Evolutionary conservation across 2,329 filamentous ascomycete species (phyloP), one percentile per base, ranked within the genome.

Genomic region (Parascedosporium putredinis): DNA sequence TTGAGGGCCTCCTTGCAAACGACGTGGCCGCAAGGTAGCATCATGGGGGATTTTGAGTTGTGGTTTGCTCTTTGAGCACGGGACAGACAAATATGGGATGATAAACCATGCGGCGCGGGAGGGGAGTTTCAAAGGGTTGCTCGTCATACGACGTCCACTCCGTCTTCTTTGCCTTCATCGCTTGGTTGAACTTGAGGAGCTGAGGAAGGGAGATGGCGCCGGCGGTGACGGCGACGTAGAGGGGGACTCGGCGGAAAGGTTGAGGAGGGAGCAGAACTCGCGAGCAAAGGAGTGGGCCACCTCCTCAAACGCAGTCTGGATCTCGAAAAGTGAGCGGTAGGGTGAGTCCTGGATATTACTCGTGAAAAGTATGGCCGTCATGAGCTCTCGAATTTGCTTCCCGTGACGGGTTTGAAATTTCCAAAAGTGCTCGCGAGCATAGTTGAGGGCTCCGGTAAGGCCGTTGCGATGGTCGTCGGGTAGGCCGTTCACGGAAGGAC

Each of bases 71-170:
- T 65, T 97, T 97, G 59, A 85, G 90, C 4, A 98, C 93, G 0
- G 93, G 93, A 61, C 93, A 98, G 38, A 98, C 93, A 62, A 98
- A 98, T 61, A 98, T 96, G 50, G 86, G 86, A 65, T 98, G 93
- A 71, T 95, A 98, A 45, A 83, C 71, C 76, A 80, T 80, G 55
- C 71, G 75, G 46, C 65, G 61, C 1, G 79, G 78, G 2, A 83
- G 67, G 2, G 78, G 75, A 1, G 78, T 82, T 59, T 87, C 76
- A 62, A 90, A 93, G 0, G 91, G 88, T 16, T 98, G 72, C 65
- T 98, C 93, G 60, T 93, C 83, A 53, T 86, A 79, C 4, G 88
- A 90, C 1, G 90, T 96, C 93, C 93, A 98, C 65, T 95, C 90
- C 0, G 91, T 95, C 54, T 87, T 83, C 66, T 91, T 90, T 58